These are phyloP conservation scores for Helicostylum pulchrum DNA, from an alignment of 192 early-diverging fungal species.

Conservation along the genomic window DNA sequence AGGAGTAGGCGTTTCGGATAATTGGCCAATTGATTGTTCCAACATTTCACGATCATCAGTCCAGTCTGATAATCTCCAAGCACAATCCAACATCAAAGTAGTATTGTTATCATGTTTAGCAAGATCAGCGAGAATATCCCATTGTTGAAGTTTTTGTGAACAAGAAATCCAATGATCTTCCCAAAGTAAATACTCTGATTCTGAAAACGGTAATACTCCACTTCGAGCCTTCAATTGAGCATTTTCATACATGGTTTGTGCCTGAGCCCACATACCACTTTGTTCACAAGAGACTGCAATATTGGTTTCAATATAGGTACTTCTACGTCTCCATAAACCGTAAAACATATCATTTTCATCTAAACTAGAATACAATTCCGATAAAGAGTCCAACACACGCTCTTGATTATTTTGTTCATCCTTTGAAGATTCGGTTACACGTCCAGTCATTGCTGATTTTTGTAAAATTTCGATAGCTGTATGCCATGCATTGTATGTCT, in stretches of 20 bases:
- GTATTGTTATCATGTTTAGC: conserved; percentile 85
- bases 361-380: conserved; percentile 79
- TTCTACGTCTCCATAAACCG: conserved; percentile 89
- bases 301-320: conserved; percentile 90
- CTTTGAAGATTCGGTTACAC: conserved; percentile 50
- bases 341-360: conserved; percentile 91
- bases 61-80: conserved; percentile 97
- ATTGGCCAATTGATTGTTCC: conserved; percentile 60
- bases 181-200: conserved; percentile 96
- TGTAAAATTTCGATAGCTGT: conserved; percentile 83
- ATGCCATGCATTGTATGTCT: conserved; percentile 91
- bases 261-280: conserved; percentile 86
- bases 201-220: conserved; percentile 82
- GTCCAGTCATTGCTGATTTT: conserved; percentile 47
- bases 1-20: conserved; percentile 60
- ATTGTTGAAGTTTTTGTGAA: conserved; percentile 90
- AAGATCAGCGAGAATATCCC: conserved; percentile 94
- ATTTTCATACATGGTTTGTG: conserved; percentile 87
- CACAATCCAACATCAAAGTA: conserved; percentile 86
- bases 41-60: conserved; percentile 72
- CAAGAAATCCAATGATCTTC: conserved; percentile 95
- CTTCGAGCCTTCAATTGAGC: conserved; percentile 90
- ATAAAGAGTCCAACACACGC: conserved; percentile 84
- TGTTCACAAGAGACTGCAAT: conserved; percentile 95
- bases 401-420: conserved; percentile 89